Conservation (phyloP, 495 filamentous ascomycete genomes). For the Xylaria telfairii region DNA sequence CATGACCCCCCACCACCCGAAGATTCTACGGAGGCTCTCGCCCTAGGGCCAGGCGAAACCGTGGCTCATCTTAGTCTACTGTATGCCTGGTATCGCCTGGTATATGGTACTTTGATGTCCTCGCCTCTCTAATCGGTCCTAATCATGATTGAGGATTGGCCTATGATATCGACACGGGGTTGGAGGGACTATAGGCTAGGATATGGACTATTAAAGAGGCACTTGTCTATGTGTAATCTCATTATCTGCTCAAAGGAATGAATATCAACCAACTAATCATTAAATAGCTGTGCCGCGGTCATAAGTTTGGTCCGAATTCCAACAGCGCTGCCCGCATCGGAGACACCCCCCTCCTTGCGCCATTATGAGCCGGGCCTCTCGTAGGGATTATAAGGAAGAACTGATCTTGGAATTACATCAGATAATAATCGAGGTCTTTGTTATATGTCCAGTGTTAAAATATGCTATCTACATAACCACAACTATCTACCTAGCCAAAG, state of each 20-base stretch:
- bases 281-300: background rate
- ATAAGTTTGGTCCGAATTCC: too few relatives aligned
- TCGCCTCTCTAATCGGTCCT: constrained; percentile 1
- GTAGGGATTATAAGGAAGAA: background rate
- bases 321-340: too few relatives aligned
- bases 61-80: background rate
- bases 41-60: background rate
- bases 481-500: too few relatives aligned
- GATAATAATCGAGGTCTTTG: background rate
- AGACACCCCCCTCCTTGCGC: too few relatives aligned
- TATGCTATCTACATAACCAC: background rate
- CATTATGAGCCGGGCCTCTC: background rate
- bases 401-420: background rate
- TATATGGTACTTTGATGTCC: background rate
- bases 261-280: background rate
- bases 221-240: background rate
- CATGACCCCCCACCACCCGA: background rate
- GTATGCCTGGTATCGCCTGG: too few relatives aligned
- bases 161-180: background rate
- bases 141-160: background rate
- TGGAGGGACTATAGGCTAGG: too few relatives aligned
- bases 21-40: background rate
- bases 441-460: background rate
- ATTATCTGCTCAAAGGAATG: background rate
- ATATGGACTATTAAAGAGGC: background rate